Base-by-base conservation (phyloP, 2,329 filamentous ascomycete genomes). In the Chrysoporthe deuterocubensis region DNA sequence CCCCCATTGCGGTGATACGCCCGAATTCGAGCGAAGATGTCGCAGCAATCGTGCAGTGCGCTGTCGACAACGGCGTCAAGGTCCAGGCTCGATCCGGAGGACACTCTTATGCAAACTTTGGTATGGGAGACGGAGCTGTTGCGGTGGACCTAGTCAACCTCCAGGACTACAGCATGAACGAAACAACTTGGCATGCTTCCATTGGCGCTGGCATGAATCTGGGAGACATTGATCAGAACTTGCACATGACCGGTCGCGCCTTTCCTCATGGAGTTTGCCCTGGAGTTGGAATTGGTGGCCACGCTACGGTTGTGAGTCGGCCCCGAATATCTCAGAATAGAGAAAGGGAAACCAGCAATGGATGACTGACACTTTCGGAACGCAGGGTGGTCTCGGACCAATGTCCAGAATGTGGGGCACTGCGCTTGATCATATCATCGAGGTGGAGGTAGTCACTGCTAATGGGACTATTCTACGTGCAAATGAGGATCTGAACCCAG, bases 71-170 rank as follows among this genome's bases (percentile, higher is more conserved):
- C 67, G 78, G 78, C 6, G 76, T 86, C 64, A 84, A 85, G 71
- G 86, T 90, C 0, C 87, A 90, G 73, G 84, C 89, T 32, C 86
- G 83, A 71, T 88, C 87, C 1, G 89, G 89, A 4, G 89, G 89
- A 0, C 89, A 91, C 72, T 90, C 87, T 0, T 91, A 89, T 70
- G 88, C 81, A 43, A 79, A 78, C 69, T 78, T 75, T 69, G 76
- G 77, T 13, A 42, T 69, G 26, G 69, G 66, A 21, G 60, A 85
- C 65, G 85, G 85, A 26, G 80, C 77, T 6, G 76, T 89, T 6
- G 81, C 84, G 64, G 80, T 90, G 69, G 87, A 89, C 71, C 74
- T 90, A 65, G 75, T 79, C 65, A 82, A 86, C 60, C 78, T 90
- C 40, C 79, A 86, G 66, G 71, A 81, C 34, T 87, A 89, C 71